Evolutionary conservation across 306 rosid species (phyloP).

Genomic region (Rosa rugosa): DNA sequence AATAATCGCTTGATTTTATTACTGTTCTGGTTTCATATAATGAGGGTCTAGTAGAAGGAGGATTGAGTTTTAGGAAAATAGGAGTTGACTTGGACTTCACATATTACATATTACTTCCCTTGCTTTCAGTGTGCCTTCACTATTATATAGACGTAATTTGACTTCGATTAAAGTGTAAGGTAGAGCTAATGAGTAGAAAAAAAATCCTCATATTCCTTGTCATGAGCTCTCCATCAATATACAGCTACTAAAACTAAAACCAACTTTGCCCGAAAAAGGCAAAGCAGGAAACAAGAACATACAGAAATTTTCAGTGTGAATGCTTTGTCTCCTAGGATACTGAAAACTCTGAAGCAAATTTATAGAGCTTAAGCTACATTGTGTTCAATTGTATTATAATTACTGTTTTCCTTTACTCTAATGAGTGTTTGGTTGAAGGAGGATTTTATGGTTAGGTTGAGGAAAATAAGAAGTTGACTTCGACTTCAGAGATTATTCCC

Average conservation of each 20-base stretch:
- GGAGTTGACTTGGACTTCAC: constrained; percentile 9
- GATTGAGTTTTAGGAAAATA: neutral
- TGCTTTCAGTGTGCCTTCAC: neutral
- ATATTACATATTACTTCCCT: constrained; percentile 8
- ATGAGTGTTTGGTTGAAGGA: neutral
- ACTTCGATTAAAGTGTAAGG: neutral
- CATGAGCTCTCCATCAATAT: neutral
- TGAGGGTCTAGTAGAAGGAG: neutral
- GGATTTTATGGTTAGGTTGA: neutral
- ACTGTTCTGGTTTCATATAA: neutral
- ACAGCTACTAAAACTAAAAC: neutral
- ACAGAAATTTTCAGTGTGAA: neutral
- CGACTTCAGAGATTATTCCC: neutral
- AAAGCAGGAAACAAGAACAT: neutral
- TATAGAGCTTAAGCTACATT: neutral
- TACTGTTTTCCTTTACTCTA: neutral
- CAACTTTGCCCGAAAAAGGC: constrained; percentile 1
- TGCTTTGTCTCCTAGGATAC: neutral
- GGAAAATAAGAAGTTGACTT: neutral
- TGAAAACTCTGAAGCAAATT: neutral
- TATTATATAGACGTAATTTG: neutral
- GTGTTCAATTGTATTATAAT: neutral
- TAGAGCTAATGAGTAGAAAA: neutral
- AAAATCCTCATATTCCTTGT: neutral
- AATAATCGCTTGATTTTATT: neutral